A percentile compares a stretch with the other conserved stretches of the same genome.
Evolutionary conservation across 2,329 filamentous ascomycete species (phyloP).

Genomic region (Aspergillus eucalypticola): DNA sequence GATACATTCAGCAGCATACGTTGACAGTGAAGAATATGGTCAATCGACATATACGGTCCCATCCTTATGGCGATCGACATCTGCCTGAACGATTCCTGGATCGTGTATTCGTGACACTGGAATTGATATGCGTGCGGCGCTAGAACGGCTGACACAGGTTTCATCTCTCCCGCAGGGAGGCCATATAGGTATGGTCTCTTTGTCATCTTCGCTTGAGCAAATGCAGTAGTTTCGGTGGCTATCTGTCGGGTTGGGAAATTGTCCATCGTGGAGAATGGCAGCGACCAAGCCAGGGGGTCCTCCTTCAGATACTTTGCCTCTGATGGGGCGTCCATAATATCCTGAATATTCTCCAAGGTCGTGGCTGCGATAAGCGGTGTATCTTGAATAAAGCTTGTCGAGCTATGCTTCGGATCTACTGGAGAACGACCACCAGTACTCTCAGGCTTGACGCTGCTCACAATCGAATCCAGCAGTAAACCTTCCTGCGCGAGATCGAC

Average conservation of each 20-base stretch:
- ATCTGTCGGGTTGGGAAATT: neutral
- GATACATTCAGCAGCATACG: conserved; percentile 30
- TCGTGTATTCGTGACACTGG: conserved; percentile 26
- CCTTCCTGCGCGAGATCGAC: conserved; percentile 15
- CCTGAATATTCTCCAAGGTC: neutral
- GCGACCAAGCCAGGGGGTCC: conserved; percentile 11
- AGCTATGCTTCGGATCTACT: conserved; percentile 5
- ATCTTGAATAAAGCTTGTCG: neutral
- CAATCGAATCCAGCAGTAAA: conserved; percentile 16
- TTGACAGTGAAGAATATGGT: conserved; percentile 30
- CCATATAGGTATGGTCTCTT: conserved; percentile 7
- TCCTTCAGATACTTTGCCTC: conserved; percentile 12
- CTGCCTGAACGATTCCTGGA: conserved; percentile 27
- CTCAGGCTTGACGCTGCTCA: conserved; percentile 9
- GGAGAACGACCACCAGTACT: neutral
- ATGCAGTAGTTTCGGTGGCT: neutral
- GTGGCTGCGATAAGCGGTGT: neutral
- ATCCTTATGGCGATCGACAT: conserved; percentile 18
- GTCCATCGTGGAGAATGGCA: conserved; percentile 7
- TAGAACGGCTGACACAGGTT: neutral
- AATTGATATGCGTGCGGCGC: conserved; percentile 18
- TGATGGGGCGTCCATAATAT: neutral
- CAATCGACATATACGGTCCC: conserved; percentile 25
- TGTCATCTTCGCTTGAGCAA: neutral
- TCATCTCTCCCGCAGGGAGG: conserved; percentile 7